These are phyloP conservation scores for Leavenworthia alabamica DNA, from an alignment of 345 rosid species.

Conservation along the genomic window DNA sequence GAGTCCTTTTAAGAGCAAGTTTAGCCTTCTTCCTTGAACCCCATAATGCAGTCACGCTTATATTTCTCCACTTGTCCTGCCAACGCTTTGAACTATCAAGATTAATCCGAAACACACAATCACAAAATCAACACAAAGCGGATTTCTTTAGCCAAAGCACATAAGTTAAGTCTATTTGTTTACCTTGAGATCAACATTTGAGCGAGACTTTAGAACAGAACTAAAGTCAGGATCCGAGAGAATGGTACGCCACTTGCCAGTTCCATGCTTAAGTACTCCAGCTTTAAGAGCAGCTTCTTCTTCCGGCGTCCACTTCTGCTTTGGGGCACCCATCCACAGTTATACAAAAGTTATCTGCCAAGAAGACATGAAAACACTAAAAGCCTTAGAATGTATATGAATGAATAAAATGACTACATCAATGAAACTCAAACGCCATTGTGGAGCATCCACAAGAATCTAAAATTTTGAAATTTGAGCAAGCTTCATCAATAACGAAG, in stretches of 20 bases:
- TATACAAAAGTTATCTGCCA: constrained; percentile 12
- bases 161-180: neutral
- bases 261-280: constrained; percentile 88
- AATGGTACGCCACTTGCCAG: constrained; percentile 97
- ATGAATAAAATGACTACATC: neutral
- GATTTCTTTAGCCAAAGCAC: neutral
- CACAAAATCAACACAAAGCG: constrained; percentile 3
- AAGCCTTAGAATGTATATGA: constrained; percentile 12
- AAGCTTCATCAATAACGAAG: neutral
- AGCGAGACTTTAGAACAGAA: constrained; percentile 58
- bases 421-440: neutral
- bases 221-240: constrained; percentile 90
- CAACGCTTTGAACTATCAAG: constrained; percentile 15
- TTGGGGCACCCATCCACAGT: constrained; percentile 89
- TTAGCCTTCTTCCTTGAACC: constrained; percentile 86
- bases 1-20: constrained; percentile 60
- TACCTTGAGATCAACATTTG: constrained; percentile 99
- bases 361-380: constrained; percentile 20
- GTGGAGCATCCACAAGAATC: neutral
- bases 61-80: constrained; percentile 99
- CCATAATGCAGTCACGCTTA: constrained; percentile 90
- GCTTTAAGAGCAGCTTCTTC: constrained; percentile 99
- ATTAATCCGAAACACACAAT: constrained; percentile 11
- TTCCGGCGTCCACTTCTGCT: constrained; percentile 98
- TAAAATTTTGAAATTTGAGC: neutral